phyloP scores from a whole-genome alignment of 306 rosid genomes.

The Prunus kanzakura region DNA sequence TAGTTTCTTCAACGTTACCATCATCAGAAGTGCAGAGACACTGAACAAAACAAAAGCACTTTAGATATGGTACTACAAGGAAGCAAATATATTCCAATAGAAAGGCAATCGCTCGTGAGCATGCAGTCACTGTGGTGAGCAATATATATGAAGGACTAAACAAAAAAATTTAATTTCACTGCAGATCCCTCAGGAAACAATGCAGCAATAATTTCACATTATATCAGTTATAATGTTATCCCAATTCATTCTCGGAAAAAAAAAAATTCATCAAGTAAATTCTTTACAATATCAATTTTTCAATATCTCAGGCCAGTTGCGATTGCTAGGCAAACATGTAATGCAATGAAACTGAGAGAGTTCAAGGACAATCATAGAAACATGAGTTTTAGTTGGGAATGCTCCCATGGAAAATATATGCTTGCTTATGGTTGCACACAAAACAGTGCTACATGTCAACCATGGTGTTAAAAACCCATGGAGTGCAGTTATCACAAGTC shows the following conservation, averaged over 20 bases:
- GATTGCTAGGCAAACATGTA: not conserved
- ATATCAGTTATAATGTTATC: not conserved
- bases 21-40: constrained; percentile 96
- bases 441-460: not conserved
- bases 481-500: not conserved
- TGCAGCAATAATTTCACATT: not conserved
- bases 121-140: not conserved
- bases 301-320: not conserved
- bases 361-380: not conserved
- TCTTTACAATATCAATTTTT: not conserved
- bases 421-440: not conserved
- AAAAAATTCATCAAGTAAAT: not conserved
- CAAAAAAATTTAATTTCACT: not conserved
- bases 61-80: constrained; percentile 1
- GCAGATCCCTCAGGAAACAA: not conserved
- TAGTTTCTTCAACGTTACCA: constrained; percentile 97
- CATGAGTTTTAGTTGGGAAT: not conserved
- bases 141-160: not conserved
- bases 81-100: not conserved
- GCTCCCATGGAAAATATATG: not conserved
- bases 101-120: not conserved
- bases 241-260: not conserved
- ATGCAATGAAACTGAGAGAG: not conserved
- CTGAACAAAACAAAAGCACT: constrained; percentile 42
- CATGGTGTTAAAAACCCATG: not conserved